These are phyloP conservation scores for Dorcoceras hygrometricum DNA, from an alignment of 257 asterid genomes.

Conservation along the genomic window DNA sequence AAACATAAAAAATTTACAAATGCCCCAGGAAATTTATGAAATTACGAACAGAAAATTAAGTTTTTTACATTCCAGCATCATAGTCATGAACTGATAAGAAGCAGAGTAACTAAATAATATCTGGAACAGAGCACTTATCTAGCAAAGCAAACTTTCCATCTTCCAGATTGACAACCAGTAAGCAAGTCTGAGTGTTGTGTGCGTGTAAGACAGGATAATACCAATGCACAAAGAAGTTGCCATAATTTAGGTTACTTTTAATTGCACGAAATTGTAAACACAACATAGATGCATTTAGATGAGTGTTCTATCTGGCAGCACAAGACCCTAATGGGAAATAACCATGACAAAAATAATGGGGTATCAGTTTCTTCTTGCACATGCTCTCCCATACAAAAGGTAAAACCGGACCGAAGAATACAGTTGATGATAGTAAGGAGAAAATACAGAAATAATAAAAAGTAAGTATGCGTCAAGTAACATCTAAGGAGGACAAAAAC, in stretches of 20 bases:
- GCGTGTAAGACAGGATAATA: neutral
- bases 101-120: neutral
- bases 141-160: neutral
- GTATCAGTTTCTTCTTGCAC: slow-evolving; percentile 2
- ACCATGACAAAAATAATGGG: neutral
- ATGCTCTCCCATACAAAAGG: neutral
- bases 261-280: neutral
- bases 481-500: neutral
- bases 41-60: neutral
- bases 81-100: slow-evolving; percentile 1
- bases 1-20: neutral
- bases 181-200: neutral
- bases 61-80: slow-evolving; percentile 4
- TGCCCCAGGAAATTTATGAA: slow-evolving; percentile 4
- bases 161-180: neutral
- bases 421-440: neutral
- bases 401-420: neutral
- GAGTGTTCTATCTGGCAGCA: slow-evolving; percentile 11
- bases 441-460: slow-evolving; percentile 6
- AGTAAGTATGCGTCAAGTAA: neutral
- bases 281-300: too few species aligned
- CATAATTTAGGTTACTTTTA: neutral
- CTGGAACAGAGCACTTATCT: neutral
- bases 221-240: neutral
- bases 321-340: slow-evolving; percentile 15